Base-by-base conservation (phyloP, 305 asterid genomes). In the Solanum hybrid region DNA sequence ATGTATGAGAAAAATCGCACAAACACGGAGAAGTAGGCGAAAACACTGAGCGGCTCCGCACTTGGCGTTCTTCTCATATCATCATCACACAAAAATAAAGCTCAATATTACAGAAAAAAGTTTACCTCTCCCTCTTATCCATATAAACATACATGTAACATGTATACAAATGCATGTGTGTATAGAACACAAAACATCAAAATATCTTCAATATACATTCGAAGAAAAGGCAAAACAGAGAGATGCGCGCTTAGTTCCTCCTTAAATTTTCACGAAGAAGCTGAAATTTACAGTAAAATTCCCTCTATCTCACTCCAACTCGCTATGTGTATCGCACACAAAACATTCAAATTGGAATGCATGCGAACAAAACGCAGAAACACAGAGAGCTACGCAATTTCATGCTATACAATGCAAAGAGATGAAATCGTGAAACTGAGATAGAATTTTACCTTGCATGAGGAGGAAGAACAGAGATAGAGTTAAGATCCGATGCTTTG, bases 391-490 rank as follows among this genome's bases (percentile, higher is more conserved):
- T 51, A 84, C 42, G 42, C 31, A 84, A 51, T 51, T 51, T 84
- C 29, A 26, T 29, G n/a, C 11, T 17, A 10, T 5, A 17, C 11
- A 51, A 17, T 19, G 75, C 40, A 77, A n/a, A 34, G 8, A 78
- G 1, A 38, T 72, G 42, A 72, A 32, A 8, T 51, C 13, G 7
- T 17, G 7, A 32, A 89, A 40, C 75, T 17, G 69, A 13, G 69
- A 56, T 29, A 66, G 80, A 86, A 86, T 24, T 51, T 69, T 34
- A 96, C 99, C 99, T 96, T 42, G 96, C 89, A 84, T 94, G 97
- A 88, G 97, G 99, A 93, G 99, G 98, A 92, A 97, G 95, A 93
- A 97, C 99, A 5, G 98, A 97, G 40, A 97, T 94, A 87, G 98
- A 95, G 91, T 94, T 94, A 91, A 97, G 98, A 93, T 97, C 98